These are phyloP conservation scores for Apophysomyces sp. DNA, from an alignment of 371 early-diverging fungal genomes.

Conservation along the genomic window DNA sequence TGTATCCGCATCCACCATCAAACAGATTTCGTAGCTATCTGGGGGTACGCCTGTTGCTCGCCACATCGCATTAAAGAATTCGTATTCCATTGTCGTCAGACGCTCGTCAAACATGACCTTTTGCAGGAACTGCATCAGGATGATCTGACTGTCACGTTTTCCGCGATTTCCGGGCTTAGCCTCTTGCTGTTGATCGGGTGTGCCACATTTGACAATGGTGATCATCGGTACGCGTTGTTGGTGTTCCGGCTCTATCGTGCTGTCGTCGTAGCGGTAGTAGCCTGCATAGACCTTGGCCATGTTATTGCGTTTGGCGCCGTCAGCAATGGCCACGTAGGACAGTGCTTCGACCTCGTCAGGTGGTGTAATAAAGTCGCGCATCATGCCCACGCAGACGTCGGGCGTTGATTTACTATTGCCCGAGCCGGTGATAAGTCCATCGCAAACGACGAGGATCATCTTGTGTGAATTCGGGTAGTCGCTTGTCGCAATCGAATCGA, in stretches of 20 bases:
- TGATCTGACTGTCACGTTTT: constrained; percentile 98
- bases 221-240: constrained; percentile 81
- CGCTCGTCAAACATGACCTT: constrained; percentile 94
- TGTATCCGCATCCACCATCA: constrained; percentile 99
- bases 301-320: constrained; percentile 92
- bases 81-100: constrained; percentile 94
- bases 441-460: constrained; percentile 88
- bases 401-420: constrained; percentile 82
- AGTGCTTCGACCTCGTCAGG: constrained; percentile 67
- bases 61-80: constrained; percentile 90
- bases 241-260: constrained; percentile 44
- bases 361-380: constrained; percentile 76
- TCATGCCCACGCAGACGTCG: constrained; percentile 80
- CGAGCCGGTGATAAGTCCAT: constrained; percentile 85
- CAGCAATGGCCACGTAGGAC: constrained; percentile 93
- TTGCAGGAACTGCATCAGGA: constrained; percentile 96
- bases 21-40: constrained; percentile 82
- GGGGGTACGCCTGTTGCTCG: constrained; percentile 79
- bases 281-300: constrained; percentile 96
- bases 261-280: constrained; percentile 72
- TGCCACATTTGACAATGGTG: constrained; percentile 92
- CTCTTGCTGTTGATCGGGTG: constrained; percentile 67
- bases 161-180: constrained; percentile 93
- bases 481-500: constrained; percentile 93
- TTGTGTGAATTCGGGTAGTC: constrained; percentile 92